Evolutionary conservation across 1,284 basidiomycete species (phyloP), one percentile per base, ranked within the genome.

Genomic region (Heterobasidion parviporum): DNA sequence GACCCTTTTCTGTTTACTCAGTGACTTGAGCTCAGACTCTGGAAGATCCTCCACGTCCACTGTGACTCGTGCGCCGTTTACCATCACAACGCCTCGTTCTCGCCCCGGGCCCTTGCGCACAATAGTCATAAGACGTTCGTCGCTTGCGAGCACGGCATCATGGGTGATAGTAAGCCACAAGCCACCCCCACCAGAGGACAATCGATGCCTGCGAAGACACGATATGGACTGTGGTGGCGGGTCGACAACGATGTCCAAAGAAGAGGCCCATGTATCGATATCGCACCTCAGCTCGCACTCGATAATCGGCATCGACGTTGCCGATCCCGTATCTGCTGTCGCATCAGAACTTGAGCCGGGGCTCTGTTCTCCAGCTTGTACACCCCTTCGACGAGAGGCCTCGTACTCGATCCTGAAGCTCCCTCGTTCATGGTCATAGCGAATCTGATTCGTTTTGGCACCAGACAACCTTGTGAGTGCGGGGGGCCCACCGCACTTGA

Each of bases 251-350:
- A 99, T 85, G 63, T 97, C 92, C 56, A 99, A 73, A 9, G 87
- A 91, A 3, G 78, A 76, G 0, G 89, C 85, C 97, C 97, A 99
- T 0, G 85, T 87, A 65, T 98, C 93, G 54, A 93, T 74, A 67
- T 99, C 96, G 70, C 96, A 98, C 41, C 97, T 81, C 50, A 99
- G 77, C 64, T 98, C 94, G 67, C 94, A 95, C 67, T 99, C 96
- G 57, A 98, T 86, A 26, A 79, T 74, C 6, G 82, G 82, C 15
- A 74, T 64, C 53, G 67, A 64, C 5, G 65, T 59, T 38, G 57
- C 34, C 32, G 53, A 32, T 16, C 34, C 33, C 32, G 32, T 33
- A 8, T 18, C 32, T 20, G n/a, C 32, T 18, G n/a, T 32, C 12
- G 34, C 8, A n/a, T 43, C 48, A 36, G 58, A 57, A 16, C 47